These are phyloP conservation scores for Cyberlindnera saturnus DNA, from an alignment of 805 yeast genomes.

Conservation along the genomic window DNA sequence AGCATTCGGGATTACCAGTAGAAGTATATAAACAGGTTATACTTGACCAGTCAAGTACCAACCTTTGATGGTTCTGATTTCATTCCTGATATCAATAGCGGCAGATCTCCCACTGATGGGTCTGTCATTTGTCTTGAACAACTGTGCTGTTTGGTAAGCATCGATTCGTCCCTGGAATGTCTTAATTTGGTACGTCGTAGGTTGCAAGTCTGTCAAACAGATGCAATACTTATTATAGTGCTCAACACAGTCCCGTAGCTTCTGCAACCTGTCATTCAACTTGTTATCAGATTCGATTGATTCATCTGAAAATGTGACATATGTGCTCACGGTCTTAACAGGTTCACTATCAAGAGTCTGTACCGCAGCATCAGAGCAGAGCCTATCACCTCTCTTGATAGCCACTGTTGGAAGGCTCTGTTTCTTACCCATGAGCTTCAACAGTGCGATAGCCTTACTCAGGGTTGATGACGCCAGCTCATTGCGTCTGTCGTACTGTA, in stretches of 20 bases:
- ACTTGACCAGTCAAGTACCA: constrained; percentile 34
- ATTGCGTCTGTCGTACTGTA: constrained; percentile 34
- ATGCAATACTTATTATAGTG: constrained; percentile 20
- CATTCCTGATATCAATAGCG: constrained; percentile 20
- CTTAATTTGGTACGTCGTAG: constrained; percentile 26
- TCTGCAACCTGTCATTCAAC: constrained; percentile 20
- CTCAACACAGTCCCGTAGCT: constrained; percentile 26
- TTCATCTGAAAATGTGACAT: constrained; percentile 14
- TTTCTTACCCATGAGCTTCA: constrained; percentile 22
- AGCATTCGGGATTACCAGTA: neutral
- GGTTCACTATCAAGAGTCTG: constrained; percentile 14
- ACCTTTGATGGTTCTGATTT: constrained; percentile 35
- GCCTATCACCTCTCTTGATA: constrained; percentile 33
- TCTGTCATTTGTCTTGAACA: constrained; percentile 20
- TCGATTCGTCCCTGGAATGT: constrained; percentile 22
- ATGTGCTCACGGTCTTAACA: neutral
- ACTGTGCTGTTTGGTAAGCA: constrained; percentile 14
- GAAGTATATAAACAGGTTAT: constrained; percentile 4
- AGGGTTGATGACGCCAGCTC: constrained; percentile 27
- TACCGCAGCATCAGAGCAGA: constrained; percentile 30
- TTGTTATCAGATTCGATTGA: constrained; percentile 1
- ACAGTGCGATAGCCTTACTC: constrained; percentile 22
- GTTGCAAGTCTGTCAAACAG: constrained; percentile 17
- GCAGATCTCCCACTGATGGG: constrained; percentile 15
- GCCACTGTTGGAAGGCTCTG: constrained; percentile 35